Evolutionary conservation across 1,139 yeast genomes (phyloP), one percentile per base, ranked within the genome.

Genomic region (Yamadazyma sp.): DNA sequence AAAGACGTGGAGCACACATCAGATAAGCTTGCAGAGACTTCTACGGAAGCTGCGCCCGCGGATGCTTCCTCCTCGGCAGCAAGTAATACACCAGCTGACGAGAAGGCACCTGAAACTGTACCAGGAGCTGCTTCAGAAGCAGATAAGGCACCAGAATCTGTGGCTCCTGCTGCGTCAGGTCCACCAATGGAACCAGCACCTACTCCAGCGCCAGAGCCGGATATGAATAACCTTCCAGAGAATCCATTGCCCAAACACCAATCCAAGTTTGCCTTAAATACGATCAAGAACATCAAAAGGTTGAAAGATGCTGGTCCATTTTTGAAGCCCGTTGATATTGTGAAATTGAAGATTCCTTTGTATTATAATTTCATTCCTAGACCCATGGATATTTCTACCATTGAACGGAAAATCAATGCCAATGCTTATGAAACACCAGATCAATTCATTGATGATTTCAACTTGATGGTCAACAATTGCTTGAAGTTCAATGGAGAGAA

Each of bases 331-430:
- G 99, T 92, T 30, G 98, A 92, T 58, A 85, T 79, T 3, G 83
- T 87, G 40, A 88, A 87, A 58, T 76, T 89, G 48, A 89, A 91
- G 55, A 86, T 94, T 43, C 99, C 98, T 3, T 81, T 87, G 44
- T 92, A 92, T 61, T 87, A 83, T 60, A 88, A 88, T 55, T 81
- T 80, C 54, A 81, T 94, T 52, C 76, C 78, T 46, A 73, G 86
- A 50, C 99, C 99, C 30, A 92, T 94, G 98, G 98, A 91, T 61
- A 70, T 92, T 36, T 77, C 91, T 5, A 89, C 98, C 2, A 87
- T 92, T 51, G 98, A 94, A 61, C 78, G 77, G 51, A 92, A 91
- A 61, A 65, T 91, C 35, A 71, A 60, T 37, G 78, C 64, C 10
- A 78, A 80, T 55, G 92, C 89, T 3, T 92, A 91, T 61, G 83